These are phyloP conservation scores for Kitagawia praeruptora DNA, from an alignment of 129 eudicot species.

Conservation along the genomic window DNA sequence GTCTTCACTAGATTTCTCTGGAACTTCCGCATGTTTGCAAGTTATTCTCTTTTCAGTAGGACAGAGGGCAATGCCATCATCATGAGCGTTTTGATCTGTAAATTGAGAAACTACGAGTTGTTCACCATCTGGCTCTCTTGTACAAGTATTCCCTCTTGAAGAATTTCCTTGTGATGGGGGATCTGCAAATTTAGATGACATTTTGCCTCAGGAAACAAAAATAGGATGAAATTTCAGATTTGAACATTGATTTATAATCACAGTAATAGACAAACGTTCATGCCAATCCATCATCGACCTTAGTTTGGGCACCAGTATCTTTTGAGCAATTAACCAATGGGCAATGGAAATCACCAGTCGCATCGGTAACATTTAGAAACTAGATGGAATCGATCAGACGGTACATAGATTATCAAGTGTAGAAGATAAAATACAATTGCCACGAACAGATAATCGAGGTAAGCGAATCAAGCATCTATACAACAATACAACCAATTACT, in stretches of 20 bases:
- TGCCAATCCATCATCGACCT: neutral
- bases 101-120: constrained; percentile 17
- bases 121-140: constrained; percentile 14
- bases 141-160: constrained; percentile 16
- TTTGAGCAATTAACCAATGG: neutral
- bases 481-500: neutral
- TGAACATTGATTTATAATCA: neutral
- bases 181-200: constrained; percentile 29
- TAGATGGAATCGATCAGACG: neutral
- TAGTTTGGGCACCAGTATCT: neutral
- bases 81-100: constrained; percentile 10
- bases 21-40: constrained; percentile 18
- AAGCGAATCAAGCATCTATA: neutral
- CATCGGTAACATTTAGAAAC: neutral
- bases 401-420: neutral
- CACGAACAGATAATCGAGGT: neutral
- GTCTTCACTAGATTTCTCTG: constrained; percentile 22
- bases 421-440: neutral
- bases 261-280: neutral
- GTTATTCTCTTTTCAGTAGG: constrained; percentile 17
- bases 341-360: neutral
- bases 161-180: constrained; percentile 21
- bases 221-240: neutral
- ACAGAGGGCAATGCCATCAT: constrained; percentile 17
- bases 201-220: constrained; percentile 7